A percentile compares a stretch with the other conserved stretches of the same genome.
phyloP scores from a whole-genome alignment of 257 asterid genomes.

The Solanum okadae region DNA sequence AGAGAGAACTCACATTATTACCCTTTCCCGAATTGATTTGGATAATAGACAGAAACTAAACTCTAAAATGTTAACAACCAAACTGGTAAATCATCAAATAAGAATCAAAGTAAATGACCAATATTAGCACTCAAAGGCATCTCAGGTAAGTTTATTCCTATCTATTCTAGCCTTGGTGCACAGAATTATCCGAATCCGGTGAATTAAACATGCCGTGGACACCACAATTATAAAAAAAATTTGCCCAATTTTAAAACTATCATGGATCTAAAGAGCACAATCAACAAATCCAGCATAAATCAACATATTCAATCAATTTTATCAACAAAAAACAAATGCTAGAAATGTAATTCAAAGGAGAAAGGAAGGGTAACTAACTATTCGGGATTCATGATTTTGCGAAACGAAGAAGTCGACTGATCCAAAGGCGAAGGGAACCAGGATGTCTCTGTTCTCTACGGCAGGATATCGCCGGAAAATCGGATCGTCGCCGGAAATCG shows the following conservation, averaged over 20 bases:
- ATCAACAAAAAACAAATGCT: background rate
- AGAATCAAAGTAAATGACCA: background rate
- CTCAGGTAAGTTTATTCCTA: background rate
- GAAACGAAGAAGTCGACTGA: background rate
- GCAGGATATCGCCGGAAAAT: background rate
- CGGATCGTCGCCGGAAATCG: background rate
- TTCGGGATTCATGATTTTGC: constrained; percentile 7
- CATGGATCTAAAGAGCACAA: background rate
- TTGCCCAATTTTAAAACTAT: background rate
- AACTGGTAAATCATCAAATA: background rate
- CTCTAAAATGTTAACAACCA: background rate
- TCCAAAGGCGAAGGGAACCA: background rate
- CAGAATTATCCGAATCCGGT: background rate
- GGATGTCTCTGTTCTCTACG: background rate
- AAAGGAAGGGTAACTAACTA: background rate
- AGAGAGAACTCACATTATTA: background rate
- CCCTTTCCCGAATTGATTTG: background rate
- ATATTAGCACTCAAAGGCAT: background rate
- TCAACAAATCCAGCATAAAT: background rate
- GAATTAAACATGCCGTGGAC: background rate
- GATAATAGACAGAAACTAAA: background rate
- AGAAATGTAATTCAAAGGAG: background rate
- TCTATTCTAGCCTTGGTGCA: background rate
- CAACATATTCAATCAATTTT: background rate
- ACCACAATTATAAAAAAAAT: background rate